Evolutionary conservation across 2,329 filamentous ascomycete species (phyloP).

Genomic region (Aspergillus eucalypticola): DNA sequence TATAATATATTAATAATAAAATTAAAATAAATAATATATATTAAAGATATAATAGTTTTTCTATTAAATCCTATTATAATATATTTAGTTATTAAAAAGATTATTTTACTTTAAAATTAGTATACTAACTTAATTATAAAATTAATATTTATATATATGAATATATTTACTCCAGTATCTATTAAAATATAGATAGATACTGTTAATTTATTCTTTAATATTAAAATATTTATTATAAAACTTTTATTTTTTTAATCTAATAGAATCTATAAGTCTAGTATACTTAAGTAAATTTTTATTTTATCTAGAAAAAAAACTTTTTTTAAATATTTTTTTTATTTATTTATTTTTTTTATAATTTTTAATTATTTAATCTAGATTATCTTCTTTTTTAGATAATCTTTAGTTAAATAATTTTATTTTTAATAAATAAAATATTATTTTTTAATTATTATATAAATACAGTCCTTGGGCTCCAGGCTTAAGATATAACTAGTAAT

Average conservation of each 20-base stretch:
- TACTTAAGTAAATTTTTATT: neutral
- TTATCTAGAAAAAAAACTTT: neutral
- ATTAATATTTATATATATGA: neutral
- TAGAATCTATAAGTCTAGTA: neutral
- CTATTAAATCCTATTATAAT: neutral
- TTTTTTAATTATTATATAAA: neutral
- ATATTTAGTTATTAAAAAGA: neutral
- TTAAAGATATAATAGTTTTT: neutral
- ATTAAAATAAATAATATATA: no score
- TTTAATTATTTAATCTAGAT: neutral
- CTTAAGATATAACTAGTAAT: neutral
- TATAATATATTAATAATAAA: no score
- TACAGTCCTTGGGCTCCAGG: neutral
- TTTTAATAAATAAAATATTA: neutral
- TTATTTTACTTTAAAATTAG: neutral
- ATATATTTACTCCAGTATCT: neutral
- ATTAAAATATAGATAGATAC: neutral
- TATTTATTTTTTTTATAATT: neutral
- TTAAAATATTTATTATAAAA: neutral
- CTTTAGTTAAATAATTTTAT: neutral
- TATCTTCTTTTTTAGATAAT: neutral
- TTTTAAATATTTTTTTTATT: neutral
- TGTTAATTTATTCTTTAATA: neutral
- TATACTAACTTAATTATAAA: neutral
- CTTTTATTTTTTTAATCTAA: neutral